These are phyloP conservation scores for Diplodia intermedia DNA, from an alignment of 2,329 filamentous ascomycete genomes.

Conservation along the genomic window DNA sequence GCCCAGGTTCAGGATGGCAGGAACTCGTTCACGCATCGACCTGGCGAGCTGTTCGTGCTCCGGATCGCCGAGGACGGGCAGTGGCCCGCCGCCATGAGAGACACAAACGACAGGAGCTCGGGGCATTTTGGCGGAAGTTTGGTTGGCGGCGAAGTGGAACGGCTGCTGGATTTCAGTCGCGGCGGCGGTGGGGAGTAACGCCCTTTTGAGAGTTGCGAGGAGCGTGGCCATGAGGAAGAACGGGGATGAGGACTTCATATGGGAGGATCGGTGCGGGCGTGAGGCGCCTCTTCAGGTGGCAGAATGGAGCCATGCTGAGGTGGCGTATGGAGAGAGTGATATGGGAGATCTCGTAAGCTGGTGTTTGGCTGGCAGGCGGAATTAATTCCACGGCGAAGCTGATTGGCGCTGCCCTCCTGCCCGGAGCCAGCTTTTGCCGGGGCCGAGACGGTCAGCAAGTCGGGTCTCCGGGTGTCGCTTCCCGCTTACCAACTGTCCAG, in stretches of 20 bases:
- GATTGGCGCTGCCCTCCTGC: neutral
- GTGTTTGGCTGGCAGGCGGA: neutral
- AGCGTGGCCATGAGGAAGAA: slow-evolving; percentile 25
- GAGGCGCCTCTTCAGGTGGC: neutral
- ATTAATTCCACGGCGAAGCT: slow-evolving; percentile 14
- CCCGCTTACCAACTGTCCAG: no score
- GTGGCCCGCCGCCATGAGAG: slow-evolving; percentile 57
- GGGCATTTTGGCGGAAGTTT: slow-evolving; percentile 33
- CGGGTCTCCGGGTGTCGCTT: neutral
- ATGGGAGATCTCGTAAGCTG: slow-evolving; percentile 20
- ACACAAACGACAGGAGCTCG: slow-evolving; percentile 50
- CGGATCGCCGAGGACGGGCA: slow-evolving; percentile 65
- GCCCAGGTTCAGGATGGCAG: slow-evolving; percentile 62
- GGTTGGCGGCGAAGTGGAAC: slow-evolving; percentile 28
- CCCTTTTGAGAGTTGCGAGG: slow-evolving; percentile 9
- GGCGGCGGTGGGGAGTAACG: slow-evolving; percentile 9
- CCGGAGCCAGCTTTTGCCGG: neutral
- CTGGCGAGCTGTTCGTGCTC: slow-evolving; percentile 58
- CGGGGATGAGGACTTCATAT: slow-evolving; percentile 26
- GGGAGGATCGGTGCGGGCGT: neutral
- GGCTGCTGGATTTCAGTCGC: slow-evolving; percentile 16
- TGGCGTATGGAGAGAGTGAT: neutral
- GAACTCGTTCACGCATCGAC: slow-evolving; percentile 62
- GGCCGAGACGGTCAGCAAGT: neutral
- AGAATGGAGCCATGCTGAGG: slow-evolving; percentile 3